Evolutionary conservation across 139 green algal genomes (phyloP).

Genomic region (Haematococcus lacustris): DNA sequence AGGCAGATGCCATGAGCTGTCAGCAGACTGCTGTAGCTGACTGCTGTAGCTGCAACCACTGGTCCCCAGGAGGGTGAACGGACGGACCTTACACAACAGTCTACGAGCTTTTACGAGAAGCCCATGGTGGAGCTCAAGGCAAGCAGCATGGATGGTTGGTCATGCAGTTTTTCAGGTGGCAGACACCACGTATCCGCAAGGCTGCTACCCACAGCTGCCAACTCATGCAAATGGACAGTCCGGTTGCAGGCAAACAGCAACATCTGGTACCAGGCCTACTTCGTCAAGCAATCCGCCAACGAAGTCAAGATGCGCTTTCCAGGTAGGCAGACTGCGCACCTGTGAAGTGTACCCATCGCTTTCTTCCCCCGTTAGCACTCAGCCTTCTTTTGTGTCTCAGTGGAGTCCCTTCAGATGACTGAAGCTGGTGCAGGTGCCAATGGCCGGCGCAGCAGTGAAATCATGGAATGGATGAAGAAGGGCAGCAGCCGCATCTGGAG

Average conservation of each 20-base stretch:
- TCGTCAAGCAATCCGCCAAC: slow-evolving; percentile 34
- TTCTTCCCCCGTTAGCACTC: background rate
- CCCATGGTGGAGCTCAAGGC: slow-evolving; percentile 28
- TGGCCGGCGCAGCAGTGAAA: slow-evolving; percentile 1
- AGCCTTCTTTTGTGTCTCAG: background rate
- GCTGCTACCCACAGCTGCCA: background rate
- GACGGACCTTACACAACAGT: background rate
- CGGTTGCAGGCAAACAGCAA: slow-evolving; percentile 22
- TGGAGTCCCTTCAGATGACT: background rate
- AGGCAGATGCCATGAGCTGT: too few relatives aligned
- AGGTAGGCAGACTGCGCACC: slow-evolving; percentile 8
- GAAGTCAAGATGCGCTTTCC: slow-evolving; percentile 34
- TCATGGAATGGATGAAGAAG: slow-evolving; percentile 42
- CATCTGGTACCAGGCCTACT: slow-evolving; percentile 33
- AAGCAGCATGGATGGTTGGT: background rate
- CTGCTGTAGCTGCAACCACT: too few relatives aligned
- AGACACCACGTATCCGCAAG: background rate
- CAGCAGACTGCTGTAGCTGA: too few relatives aligned
- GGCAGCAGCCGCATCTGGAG: slow-evolving; percentile 40
- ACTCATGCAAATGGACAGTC: too few relatives aligned
- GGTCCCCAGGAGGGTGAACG: slow-evolving; percentile 16
- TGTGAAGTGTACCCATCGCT: background rate
- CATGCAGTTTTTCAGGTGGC: background rate
- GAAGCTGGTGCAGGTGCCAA: slow-evolving; percentile 14
- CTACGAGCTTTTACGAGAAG: slow-evolving; percentile 12